Evolutionary conservation across 1,139 yeast species (phyloP).

Genomic region (Pichia sp.): DNA sequence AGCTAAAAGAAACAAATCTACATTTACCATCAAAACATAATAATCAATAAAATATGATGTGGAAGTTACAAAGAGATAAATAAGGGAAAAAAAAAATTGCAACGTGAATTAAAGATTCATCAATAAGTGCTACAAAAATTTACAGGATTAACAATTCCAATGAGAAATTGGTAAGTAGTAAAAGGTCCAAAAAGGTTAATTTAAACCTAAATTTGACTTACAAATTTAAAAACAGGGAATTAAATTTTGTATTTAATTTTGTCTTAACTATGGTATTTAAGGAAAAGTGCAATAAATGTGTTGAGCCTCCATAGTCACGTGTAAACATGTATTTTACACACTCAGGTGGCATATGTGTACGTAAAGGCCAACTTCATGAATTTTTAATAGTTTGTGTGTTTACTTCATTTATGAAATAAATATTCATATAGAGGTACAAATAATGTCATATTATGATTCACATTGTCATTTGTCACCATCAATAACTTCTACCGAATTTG

Average conservation of each 20-base stretch:
- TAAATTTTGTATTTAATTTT: too few relatives aligned
- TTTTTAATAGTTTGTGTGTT: too few relatives aligned
- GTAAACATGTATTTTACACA: background rate
- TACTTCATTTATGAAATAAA: too few relatives aligned
- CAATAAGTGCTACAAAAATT: background rate
- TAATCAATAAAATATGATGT: background rate
- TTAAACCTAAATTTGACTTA: too few relatives aligned
- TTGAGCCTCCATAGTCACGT: background rate
- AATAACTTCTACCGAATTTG: conserved; percentile 10
- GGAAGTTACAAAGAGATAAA: background rate
- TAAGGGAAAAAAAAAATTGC: conserved; percentile 1
- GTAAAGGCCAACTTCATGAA: background rate
- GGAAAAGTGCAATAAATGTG: too few relatives aligned
- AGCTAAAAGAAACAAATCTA: too few relatives aligned
- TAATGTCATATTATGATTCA: conserved; percentile 40
- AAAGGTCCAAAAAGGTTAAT: too few relatives aligned
- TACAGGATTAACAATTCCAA: background rate
- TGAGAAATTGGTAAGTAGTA: background rate
- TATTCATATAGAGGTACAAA: background rate
- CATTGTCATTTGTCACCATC: conserved; percentile 53
- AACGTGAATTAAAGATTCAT: background rate
- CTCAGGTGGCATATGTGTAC: too few relatives aligned
- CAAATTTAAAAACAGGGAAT: background rate
- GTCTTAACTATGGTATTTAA: too few relatives aligned
- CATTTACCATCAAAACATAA: too few relatives aligned